These are phyloP conservation scores for Penicillium corylophilum DNA, from an alignment of 2,329 filamentous ascomycete genomes.

Conservation along the genomic window DNA sequence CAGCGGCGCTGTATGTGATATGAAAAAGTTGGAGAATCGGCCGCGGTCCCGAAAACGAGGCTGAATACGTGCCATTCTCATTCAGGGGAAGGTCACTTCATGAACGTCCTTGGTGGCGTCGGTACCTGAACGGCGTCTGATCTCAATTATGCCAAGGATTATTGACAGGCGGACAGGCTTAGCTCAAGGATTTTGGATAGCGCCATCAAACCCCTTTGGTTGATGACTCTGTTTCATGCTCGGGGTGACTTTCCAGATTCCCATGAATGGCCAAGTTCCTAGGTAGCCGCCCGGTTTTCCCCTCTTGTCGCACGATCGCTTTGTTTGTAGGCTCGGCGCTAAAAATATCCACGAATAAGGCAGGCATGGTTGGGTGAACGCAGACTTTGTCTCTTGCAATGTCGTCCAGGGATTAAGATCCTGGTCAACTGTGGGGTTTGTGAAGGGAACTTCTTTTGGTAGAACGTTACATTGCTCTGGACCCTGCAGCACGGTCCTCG, in stretches of 20 bases:
- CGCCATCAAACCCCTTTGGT: not conserved
- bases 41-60: not conserved
- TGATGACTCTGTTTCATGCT: not conserved
- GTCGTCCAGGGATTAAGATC: not conserved
- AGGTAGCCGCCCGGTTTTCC: not conserved
- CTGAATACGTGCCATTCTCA: not conserved
- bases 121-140: not conserved
- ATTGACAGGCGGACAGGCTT: not conserved
- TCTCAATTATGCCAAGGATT: not conserved
- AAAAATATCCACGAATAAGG: constrained; percentile 9
- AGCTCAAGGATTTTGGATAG: not conserved
- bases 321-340: constrained; percentile 6
- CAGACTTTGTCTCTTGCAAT: not conserved
- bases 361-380: not conserved
- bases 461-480: not conserved
- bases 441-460: not conserved
- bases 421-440: not conserved
- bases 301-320: constrained; percentile 4
- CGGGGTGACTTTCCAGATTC: not conserved
- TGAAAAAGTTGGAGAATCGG: not conserved
- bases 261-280: not conserved
- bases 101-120: not conserved
- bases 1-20: not conserved
- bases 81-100: not conserved
- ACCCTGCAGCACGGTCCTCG: not conserved